Percentiles rank a stretch among this genome's conserved stretches.
These are phyloP conservation scores for Aspergillus ochraceus DNA, from an alignment of 2,329 filamentous ascomycete species.

Conservation along the genomic window DNA sequence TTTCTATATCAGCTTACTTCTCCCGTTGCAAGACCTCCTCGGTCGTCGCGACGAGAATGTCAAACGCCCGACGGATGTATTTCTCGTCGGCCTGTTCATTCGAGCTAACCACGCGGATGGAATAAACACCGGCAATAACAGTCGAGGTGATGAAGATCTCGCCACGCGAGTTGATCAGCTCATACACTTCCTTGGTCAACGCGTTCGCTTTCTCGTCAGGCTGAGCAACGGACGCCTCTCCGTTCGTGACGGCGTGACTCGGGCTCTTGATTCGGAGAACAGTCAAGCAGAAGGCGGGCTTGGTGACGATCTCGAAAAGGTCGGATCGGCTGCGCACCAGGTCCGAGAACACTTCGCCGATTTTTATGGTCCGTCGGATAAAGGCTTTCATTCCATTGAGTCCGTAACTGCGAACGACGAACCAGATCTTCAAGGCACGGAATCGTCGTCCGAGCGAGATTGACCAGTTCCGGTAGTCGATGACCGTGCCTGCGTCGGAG, in stretches of 20 bases:
- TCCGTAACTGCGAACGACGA: conserved; percentile 82
- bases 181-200: conserved; percentile 73
- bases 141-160: conserved; percentile 82
- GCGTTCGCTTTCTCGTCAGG: conserved; percentile 61
- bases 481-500: conserved; percentile 79
- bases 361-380: conserved; percentile 65
- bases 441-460: conserved; percentile 89
- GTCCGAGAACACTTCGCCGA: conserved; percentile 69
- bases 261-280: conserved; percentile 66
- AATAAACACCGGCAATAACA: conserved; percentile 69
- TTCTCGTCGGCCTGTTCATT: conserved; percentile 69
- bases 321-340: conserved; percentile 62
- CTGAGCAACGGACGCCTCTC: conserved; percentile 16
- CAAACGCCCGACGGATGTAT: conserved; percentile 72
- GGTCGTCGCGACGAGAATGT: conserved; percentile 59
- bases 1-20: not conserved
- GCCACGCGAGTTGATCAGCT: conserved; percentile 69
- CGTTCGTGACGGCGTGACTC: conserved; percentile 7
- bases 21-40: conserved; percentile 11
- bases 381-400: conserved; percentile 72
- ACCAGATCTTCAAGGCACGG: conserved; percentile 90
- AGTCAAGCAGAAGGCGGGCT: conserved; percentile 74
- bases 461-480: conserved; percentile 96
- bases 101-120: conserved; percentile 78
- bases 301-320: conserved; percentile 73